Conservation (phyloP, 2,329 filamentous ascomycete genomes). For the Pseudogymnoascus sp. region DNA sequence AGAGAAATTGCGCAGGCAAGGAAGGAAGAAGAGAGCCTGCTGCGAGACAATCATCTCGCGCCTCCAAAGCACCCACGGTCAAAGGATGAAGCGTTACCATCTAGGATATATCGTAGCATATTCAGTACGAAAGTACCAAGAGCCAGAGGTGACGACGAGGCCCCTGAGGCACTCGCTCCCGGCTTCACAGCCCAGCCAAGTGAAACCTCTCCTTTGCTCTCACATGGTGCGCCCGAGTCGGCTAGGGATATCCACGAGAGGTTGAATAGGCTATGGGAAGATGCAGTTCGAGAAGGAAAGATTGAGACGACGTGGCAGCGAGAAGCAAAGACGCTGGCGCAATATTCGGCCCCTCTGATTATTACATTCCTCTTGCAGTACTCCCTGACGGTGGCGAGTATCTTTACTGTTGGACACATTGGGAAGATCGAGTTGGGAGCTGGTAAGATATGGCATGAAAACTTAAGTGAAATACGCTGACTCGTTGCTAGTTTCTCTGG, state of each 20-base stretch:
- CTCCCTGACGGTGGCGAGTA: constrained; percentile 73
- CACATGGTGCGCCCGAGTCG: constrained; percentile 37
- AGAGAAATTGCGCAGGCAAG: constrained; percentile 52
- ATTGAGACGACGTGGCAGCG: constrained; percentile 89
- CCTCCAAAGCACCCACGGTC: constrained; percentile 49
- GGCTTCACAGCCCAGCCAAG: constrained; percentile 30
- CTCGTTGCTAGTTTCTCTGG: constrained; percentile 46
- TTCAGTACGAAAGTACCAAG: constrained; percentile 52
- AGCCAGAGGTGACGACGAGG: constrained; percentile 24
- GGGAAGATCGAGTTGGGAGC: constrained; percentile 65
- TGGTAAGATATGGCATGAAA: not conserved
- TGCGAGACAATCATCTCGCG: constrained; percentile 60
- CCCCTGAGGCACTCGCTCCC: constrained; percentile 19
- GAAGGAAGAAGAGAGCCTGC: constrained; percentile 53
- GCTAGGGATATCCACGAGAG: constrained; percentile 46
- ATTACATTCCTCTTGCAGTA: constrained; percentile 75
- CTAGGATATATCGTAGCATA: constrained; percentile 36
- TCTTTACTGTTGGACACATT: constrained; percentile 71
- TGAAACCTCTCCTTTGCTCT: constrained; percentile 35
- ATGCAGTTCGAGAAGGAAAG: constrained; percentile 71
- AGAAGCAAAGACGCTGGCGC: constrained; percentile 72
- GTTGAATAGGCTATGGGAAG: constrained; percentile 73
- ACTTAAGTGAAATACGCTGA: not conserved
- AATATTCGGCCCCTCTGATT: constrained; percentile 66
- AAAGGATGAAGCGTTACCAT: constrained; percentile 30